A percentile compares a stretch with the other conserved stretches of the same genome.
These are phyloP conservation scores for Stemphylium lycopersici DNA, from an alignment of 2,329 filamentous ascomycete species.

Conservation along the genomic window DNA sequence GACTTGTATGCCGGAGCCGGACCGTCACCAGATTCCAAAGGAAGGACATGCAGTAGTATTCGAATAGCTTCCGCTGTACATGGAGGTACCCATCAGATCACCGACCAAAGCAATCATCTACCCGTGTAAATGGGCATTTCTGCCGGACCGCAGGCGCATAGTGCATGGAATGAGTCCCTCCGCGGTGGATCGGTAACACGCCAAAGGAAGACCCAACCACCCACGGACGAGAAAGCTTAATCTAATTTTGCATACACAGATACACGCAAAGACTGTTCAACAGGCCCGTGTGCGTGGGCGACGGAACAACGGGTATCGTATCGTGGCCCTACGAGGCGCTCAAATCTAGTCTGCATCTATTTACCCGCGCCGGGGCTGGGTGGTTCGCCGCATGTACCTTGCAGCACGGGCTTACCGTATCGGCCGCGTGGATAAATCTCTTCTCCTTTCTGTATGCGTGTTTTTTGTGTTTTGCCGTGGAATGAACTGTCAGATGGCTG, in stretches of 20 bases:
- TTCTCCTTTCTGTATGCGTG: background rate
- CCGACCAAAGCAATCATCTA: background rate
- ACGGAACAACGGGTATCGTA: conserved; percentile 16
- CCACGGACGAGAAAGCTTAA: no score
- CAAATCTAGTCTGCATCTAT: background rate
- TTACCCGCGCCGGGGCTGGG: conserved; percentile 12
- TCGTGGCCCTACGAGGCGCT: background rate
- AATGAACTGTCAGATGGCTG: background rate
- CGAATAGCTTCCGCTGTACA: no score
- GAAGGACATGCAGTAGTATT: no score
- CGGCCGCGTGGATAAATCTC: conserved; percentile 10
- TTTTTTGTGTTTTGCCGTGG: background rate
- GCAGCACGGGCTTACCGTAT: conserved; percentile 7
- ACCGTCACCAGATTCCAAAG: no score
- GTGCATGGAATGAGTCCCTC: background rate
- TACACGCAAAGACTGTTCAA: background rate
- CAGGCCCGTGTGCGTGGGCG: background rate
- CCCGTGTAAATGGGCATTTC: background rate
- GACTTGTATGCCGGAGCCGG: no score
- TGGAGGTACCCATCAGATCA: no score
- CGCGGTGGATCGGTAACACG: background rate
- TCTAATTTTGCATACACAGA: no score
- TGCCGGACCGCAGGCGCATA: conserved; percentile 7
- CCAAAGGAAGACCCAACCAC: background rate
- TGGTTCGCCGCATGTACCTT: conserved; percentile 3